Evolutionary conservation across 208 protist genomes (phyloP), one percentile per base, ranked within the genome.

Genomic region (Leishmania tarentolae): DNA sequence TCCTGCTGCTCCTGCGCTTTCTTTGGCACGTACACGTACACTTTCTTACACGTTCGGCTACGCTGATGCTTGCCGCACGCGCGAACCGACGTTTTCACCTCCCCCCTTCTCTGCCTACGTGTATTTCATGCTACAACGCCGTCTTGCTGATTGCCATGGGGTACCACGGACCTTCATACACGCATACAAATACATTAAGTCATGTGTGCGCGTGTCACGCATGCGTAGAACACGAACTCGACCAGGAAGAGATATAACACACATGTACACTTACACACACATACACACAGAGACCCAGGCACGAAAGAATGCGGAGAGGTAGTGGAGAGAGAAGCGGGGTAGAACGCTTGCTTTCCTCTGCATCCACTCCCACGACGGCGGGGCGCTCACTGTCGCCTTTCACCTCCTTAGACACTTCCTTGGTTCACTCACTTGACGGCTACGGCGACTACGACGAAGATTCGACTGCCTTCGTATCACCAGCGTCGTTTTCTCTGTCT

Each of bases 401-500:
- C 50, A 31, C 72, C 35, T 61, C 72, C 21, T 31, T 76, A n/a
- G 72, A 50, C 70, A 75, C 44, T n/a, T 76, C 72, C 50, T 73
- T 31, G 0, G 37, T 44, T 4, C 9, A 52, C 9, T 73, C 42
- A 31, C 44, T 73, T 17, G 15, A 57, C 50, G 52, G 46, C 50
- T 76, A 76, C 50, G n/a, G 35, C 17, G 70, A 52, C 72, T 53
- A 37, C 50, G 44, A 76, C 50, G 50, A 76, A 35, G 72, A 57
- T 50, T 76, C 50, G 47, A 61, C 31, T 21, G 50, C 13, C 52
- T 53, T 57, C 15, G 31, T 6, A 56, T 76, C 72, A 6, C 72
- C 72, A 56, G 19, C 31, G 50, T 61, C 52, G n/a, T 61, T 61
- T n/a, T 76, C 72, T 40, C 31, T 7, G 3, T 8, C 42, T 9